Evolutionary conservation across 23 red algal species (phyloP).

Genomic region (Gracilaria gracilis): DNA sequence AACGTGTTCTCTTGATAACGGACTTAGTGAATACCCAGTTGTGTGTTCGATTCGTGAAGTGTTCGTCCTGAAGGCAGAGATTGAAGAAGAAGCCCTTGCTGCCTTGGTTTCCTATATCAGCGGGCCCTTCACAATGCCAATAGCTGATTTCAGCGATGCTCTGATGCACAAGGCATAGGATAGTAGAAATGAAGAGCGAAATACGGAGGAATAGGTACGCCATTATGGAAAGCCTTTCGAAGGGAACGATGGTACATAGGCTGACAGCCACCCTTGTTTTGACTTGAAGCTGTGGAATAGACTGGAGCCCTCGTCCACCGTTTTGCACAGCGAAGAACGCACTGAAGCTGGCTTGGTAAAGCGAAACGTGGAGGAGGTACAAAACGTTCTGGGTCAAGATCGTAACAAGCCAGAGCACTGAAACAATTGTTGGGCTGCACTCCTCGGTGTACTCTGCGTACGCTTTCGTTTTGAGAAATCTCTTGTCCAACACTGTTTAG

Average conservation of each 20-base stretch:
- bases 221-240: background rate
- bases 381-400: background rate
- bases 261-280: background rate
- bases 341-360: background rate
- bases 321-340: background rate
- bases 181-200: background rate
- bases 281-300: background rate
- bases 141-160: constrained; percentile 33
- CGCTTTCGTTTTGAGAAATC: background rate
- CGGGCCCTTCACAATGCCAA: constrained; percentile 22
- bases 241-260: background rate
- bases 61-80: constrained; percentile 27
- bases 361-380: background rate
- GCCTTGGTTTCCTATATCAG: constrained; percentile 34
- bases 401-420: background rate
- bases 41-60: constrained; percentile 20
- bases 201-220: background rate
- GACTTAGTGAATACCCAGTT: constrained; percentile 45
- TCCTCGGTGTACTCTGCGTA: background rate
- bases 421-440: background rate
- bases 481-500: background rate
- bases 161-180: background rate
- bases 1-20: constrained; percentile 25
- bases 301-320: background rate
- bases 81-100: constrained; percentile 38